A percentile compares a stretch with the other conserved stretches of the same genome.
Conservation (phyloP, 2,329 filamentous ascomycete species). For the Dothideomycetes sp. region DNA sequence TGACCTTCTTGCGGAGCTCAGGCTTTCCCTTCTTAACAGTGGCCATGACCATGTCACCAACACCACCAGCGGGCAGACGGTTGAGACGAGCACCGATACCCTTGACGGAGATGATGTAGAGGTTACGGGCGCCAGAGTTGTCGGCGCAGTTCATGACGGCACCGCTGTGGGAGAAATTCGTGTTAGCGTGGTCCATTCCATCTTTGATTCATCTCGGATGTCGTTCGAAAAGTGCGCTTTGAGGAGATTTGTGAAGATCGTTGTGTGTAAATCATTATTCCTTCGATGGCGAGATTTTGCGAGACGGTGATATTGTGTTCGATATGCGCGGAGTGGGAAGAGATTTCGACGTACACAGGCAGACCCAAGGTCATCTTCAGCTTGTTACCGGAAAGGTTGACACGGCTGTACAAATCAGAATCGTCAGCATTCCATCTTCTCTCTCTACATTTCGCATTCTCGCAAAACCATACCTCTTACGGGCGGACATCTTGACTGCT, state of each 20-base stretch:
- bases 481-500: conserved; percentile 32
- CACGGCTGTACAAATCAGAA: conserved; percentile 43
- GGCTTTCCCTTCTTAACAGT: conserved; percentile 99
- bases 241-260: not conserved
- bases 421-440: conserved; percentile 11
- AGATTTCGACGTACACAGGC: conserved; percentile 71
- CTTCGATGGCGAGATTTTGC: conserved; percentile 1
- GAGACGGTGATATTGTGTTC: conserved; percentile 7
- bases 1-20: conserved; percentile 99
- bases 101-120: conserved; percentile 99
- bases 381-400: conserved; percentile 98
- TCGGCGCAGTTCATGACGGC: conserved; percentile 99
- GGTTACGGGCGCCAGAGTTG: conserved; percentile 94
- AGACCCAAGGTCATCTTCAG: conserved; percentile 99
- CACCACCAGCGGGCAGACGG: conserved; percentile 92
- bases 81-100: conserved; percentile 96
- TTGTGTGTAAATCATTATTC: not conserved
- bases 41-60: conserved; percentile 99
- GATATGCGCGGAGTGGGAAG: conserved; percentile 9
- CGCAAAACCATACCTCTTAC: conserved; percentile 28
- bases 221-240: too few relatives aligned
- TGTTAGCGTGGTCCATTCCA: conserved; percentile 9
- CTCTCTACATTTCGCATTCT: conserved; percentile 14
- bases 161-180: conserved; percentile 51
- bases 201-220: too few relatives aligned